Evolutionary conservation across 768 basidiomycete genomes (phyloP).

Genomic region (Mycena capillaripes): DNA sequence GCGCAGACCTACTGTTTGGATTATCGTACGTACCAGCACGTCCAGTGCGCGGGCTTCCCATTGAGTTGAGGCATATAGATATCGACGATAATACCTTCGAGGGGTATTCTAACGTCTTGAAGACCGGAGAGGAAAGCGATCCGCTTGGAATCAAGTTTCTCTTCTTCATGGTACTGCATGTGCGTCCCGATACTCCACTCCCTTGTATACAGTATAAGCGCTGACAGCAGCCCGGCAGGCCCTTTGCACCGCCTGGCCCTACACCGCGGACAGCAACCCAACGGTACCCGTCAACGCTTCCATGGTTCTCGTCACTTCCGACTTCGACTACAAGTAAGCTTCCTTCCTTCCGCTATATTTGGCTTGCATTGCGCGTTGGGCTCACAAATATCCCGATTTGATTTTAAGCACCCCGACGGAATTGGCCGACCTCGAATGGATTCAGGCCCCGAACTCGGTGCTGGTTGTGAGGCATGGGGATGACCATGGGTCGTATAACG

Average conservation of each 20-base stretch:
- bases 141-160: conserved; percentile 12
- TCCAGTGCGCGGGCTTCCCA: too few relatives aligned
- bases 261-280: conserved; percentile 19
- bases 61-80: conserved; percentile 4
- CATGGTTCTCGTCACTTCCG: conserved; percentile 25
- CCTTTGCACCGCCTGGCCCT: conserved; percentile 14
- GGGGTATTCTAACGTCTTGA: conserved; percentile 19
- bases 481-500: conserved; percentile 41
- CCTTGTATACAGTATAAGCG: too few relatives aligned
- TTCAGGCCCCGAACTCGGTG: conserved; percentile 17
- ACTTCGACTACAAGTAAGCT: conserved; percentile 29
- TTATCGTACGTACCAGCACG: conserved; percentile 6
- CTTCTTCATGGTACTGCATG: conserved; percentile 25
- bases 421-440: conserved; percentile 15
- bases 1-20: conserved; percentile 21
- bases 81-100: conserved; percentile 27
- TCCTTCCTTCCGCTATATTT: too few relatives aligned
- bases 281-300: conserved; percentile 10
- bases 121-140: conserved; percentile 13
- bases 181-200: not conserved
- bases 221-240: not conserved
- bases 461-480: conserved; percentile 30
- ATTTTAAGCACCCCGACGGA: conserved; percentile 20
- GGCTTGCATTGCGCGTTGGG: too few relatives aligned
- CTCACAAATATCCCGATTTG: too few relatives aligned